Percentiles rank a stretch among this genome's conserved stretches.
These are phyloP conservation scores for Trichoderma pleuroti DNA, from an alignment of 2,329 filamentous ascomycete species.

Conservation along the genomic window DNA sequence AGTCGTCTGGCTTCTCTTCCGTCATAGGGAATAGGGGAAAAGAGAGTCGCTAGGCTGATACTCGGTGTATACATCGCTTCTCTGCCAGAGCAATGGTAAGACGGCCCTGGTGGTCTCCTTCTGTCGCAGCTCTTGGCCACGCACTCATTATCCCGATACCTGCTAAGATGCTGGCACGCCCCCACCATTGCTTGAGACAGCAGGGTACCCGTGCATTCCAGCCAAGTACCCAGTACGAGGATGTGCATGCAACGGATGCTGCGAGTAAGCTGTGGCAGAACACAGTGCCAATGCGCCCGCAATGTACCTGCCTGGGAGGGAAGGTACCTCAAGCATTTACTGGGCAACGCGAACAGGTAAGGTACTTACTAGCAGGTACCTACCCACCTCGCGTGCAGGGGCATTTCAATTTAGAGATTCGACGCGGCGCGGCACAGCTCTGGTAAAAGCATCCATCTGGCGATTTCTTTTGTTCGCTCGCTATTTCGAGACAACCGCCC, in stretches of 20 bases:
- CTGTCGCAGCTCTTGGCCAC: constrained; percentile 14
- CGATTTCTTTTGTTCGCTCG: not conserved
- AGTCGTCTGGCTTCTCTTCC: constrained; percentile 11
- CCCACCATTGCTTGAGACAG: constrained; percentile 8
- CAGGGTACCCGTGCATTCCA: not conserved
- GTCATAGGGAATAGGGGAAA: constrained; percentile 17
- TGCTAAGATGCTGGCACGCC: not conserved
- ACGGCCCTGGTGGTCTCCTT: constrained; percentile 9
- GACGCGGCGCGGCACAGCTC: not conserved
- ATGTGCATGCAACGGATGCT: not conserved
- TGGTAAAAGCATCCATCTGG: not conserved
- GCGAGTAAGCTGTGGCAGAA: not conserved
- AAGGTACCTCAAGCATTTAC: not conserved
- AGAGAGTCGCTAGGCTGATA: constrained; percentile 8
- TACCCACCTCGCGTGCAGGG: not conserved
- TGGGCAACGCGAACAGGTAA: not conserved
- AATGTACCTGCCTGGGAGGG: not conserved
- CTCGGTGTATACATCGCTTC: constrained; percentile 9
- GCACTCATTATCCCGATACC: constrained; percentile 3
- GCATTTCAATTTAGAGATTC: not conserved
- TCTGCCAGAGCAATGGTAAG: not conserved
- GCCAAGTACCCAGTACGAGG: not conserved
- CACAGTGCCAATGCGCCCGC: not conserved
- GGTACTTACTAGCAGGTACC: not conserved
- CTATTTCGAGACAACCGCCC: constrained; percentile 13